These are phyloP conservation scores for Dothidotthia symphoricarpi DNA, from an alignment of 2,329 filamentous ascomycete species.

Conservation along the genomic window DNA sequence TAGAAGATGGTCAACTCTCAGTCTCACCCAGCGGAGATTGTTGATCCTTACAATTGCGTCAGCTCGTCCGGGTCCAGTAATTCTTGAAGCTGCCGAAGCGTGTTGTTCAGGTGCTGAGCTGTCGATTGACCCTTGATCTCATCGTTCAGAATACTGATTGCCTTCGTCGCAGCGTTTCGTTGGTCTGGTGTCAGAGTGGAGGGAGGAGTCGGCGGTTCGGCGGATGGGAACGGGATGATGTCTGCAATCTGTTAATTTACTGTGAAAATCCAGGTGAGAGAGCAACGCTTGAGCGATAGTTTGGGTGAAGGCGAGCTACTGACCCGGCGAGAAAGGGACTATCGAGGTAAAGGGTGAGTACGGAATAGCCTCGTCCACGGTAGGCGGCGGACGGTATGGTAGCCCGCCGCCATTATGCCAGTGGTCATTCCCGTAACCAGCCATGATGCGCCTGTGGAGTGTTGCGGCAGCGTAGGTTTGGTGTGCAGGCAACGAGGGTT, in stretches of 20 bases:
- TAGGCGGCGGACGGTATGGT: conserved; percentile 46
- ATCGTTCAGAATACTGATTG: conserved; percentile 67
- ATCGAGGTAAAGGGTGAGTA: conserved; percentile 80
- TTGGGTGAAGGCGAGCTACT: conserved; percentile 27
- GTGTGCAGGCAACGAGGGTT: conserved; percentile 4
- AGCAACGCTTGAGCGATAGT: conserved; percentile 6
- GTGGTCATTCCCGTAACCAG: conserved; percentile 21
- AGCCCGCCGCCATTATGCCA: conserved; percentile 38
- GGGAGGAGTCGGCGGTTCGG: conserved; percentile 42
- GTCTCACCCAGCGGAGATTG: not conserved
- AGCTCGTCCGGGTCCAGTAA: conserved; percentile 70
- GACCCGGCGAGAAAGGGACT: conserved; percentile 74
- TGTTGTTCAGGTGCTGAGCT: conserved; percentile 67
- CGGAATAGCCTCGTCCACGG: conserved; percentile 73
- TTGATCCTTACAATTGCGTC: conserved; percentile 61
- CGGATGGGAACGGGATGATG: conserved; percentile 47
- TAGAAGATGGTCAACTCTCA: conserved; percentile 16
- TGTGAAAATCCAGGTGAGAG: conserved; percentile 16
- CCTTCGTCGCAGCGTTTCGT: conserved; percentile 51
- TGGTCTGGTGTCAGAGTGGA: conserved; percentile 44
- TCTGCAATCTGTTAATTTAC: conserved; percentile 36
- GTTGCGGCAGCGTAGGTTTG: conserved; percentile 1
- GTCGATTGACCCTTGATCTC: conserved; percentile 62
- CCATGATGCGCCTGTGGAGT: conserved; percentile 18
- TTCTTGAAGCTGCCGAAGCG: conserved; percentile 70